Conservation (phyloP, 345 rosid species). For the Gynandropsis gynandra region DNA sequence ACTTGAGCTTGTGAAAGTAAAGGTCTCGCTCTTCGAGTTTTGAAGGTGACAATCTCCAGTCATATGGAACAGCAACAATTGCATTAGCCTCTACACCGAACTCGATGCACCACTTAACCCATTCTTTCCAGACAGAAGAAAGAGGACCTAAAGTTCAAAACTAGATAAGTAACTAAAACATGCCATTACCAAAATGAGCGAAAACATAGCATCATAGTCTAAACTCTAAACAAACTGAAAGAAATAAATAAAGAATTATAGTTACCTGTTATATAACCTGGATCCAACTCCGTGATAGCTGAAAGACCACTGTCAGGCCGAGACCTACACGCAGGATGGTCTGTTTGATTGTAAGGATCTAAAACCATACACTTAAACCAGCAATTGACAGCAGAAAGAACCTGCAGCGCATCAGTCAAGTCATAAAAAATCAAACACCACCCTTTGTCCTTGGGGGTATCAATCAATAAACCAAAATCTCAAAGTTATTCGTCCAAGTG, state of each 20-base stretch:
- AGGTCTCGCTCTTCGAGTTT: conserved; percentile 96
- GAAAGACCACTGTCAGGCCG: conserved; percentile 96
- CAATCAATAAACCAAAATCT: conserved; percentile 3
- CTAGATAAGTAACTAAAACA: conserved; percentile 5
- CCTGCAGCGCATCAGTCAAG: conserved; percentile 38
- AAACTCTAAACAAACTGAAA: not conserved
- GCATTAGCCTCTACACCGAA: conserved; percentile 94
- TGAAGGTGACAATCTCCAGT: conserved; percentile 94
- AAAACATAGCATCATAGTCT: not conserved
- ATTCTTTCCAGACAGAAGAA: conserved; percentile 97
- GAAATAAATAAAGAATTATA: not conserved
- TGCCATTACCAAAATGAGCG: conserved; percentile 8
- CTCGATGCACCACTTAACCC: conserved; percentile 98
- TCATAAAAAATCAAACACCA: conserved; percentile 11
- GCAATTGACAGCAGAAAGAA: conserved; percentile 94
- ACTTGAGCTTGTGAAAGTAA: conserved; percentile 96
- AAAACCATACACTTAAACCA: conserved; percentile 95
- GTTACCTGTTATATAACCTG: conserved; percentile 89
- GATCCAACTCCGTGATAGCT: conserved; percentile 94
- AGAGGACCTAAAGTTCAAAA: conserved; percentile 65
- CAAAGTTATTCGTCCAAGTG: not conserved
- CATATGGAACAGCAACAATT: conserved; percentile 90
- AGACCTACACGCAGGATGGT: conserved; percentile 94
- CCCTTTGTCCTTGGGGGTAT: not conserved
- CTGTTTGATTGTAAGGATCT: conserved; percentile 93